Evolutionary conservation across 2,329 filamentous ascomycete species (phyloP).

Genomic region (Leptographium flavum): DNA sequence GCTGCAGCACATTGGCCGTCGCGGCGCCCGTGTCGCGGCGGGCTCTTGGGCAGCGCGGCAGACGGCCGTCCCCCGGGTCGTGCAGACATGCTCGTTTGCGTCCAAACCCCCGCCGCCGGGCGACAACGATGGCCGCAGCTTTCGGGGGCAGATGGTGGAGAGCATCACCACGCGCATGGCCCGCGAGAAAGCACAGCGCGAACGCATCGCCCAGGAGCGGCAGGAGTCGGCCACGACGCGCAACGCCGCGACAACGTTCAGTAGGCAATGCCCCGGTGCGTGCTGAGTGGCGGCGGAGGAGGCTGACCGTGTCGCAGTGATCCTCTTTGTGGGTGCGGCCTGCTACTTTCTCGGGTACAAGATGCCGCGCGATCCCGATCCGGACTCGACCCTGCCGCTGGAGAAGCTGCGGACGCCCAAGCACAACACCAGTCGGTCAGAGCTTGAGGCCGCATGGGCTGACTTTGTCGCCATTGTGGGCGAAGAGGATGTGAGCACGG

Average conservation of each 20-base stretch:
- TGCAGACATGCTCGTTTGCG: constrained; percentile 2
- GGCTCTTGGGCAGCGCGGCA: neutral
- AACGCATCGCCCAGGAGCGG: constrained; percentile 25
- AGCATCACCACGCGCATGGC: constrained; percentile 34
- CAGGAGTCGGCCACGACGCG: constrained; percentile 23
- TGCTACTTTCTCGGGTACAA: constrained; percentile 47
- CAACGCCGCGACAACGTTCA: constrained; percentile 31
- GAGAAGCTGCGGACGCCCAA: constrained; percentile 31
- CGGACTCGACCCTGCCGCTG: constrained; percentile 46
- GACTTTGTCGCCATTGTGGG: constrained; percentile 52
- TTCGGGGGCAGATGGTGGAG: constrained; percentile 40
- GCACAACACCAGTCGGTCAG: constrained; percentile 45
- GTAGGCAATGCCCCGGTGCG: constrained; percentile 19
- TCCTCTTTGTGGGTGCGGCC: constrained; percentile 34
- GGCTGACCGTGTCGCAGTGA: constrained; percentile 23
- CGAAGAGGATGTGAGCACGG: constrained; percentile 49
- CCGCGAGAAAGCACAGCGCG: constrained; percentile 31
- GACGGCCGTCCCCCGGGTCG: neutral
- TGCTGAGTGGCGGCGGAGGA: neutral
- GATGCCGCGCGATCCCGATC: constrained; percentile 33
- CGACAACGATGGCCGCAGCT: constrained; percentile 17
- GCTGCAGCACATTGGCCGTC: neutral
- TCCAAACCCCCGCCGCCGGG: constrained; percentile 6
- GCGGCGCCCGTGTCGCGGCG: neutral
- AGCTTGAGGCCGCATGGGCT: constrained; percentile 56